Percentiles rank a stretch among this genome's conserved stretches.
phyloP scores from a whole-genome alignment of 2,329 filamentous ascomycete species.

The Epichloe sylvatica region DNA sequence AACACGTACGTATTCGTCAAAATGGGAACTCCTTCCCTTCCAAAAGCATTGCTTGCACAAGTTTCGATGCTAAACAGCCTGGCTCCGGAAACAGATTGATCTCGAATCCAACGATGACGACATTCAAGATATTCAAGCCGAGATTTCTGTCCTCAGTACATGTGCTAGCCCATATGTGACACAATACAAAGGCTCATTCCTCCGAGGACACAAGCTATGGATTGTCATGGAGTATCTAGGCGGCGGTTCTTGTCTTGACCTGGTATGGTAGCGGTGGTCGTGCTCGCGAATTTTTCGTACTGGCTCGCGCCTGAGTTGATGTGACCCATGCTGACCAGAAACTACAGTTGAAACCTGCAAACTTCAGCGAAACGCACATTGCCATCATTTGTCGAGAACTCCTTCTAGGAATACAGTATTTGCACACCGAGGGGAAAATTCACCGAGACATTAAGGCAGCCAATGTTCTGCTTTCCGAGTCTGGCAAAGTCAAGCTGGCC shows the following conservation, averaged over 20 bases:
- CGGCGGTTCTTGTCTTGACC: constrained; percentile 84
- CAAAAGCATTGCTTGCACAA: not conserved
- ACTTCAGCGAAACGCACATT: constrained; percentile 79
- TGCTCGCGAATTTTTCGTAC: not conserved
- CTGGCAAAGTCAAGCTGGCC: constrained; percentile 84
- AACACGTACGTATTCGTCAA: constrained; percentile 53
- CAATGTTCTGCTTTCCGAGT: constrained; percentile 83
- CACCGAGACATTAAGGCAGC: constrained; percentile 95
- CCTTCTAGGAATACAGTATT: constrained; percentile 77
- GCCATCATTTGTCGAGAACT: constrained; percentile 90
- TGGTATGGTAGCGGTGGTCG: constrained; percentile 41
- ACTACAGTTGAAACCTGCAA: constrained; percentile 68
- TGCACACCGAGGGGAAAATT: constrained; percentile 88
- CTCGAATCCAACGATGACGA: constrained; percentile 98
- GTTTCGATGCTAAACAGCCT: not conserved
- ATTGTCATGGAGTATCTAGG: constrained; percentile 98
- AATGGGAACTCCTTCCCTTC: not conserved
- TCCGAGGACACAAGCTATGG: constrained; percentile 95
- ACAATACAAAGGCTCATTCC: constrained; percentile 90
- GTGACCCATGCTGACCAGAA: constrained; percentile 16
- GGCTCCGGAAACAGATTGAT: constrained; percentile 58
- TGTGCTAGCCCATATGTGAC: constrained; percentile 91
- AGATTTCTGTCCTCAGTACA: constrained; percentile 88
- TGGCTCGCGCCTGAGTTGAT: not conserved
- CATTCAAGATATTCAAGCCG: constrained; percentile 94